These are phyloP conservation scores for Ophiocordyceps camponoti-saundersi DNA, from an alignment of 2,329 filamentous ascomycete genomes.

Conservation along the genomic window DNA sequence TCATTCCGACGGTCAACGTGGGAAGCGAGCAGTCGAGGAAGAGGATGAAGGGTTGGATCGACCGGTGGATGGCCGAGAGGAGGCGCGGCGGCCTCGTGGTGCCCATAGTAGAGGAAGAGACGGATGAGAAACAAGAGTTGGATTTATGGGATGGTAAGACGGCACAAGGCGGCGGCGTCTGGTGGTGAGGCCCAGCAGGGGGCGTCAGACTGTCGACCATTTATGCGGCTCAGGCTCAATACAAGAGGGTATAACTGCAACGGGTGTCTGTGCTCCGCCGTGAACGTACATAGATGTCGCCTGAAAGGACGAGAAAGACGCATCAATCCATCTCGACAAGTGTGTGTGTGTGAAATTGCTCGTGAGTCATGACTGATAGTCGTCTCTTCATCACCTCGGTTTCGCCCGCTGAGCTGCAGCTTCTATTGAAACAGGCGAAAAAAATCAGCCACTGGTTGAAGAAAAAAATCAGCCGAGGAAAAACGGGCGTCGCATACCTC, in stretches of 20 bases:
- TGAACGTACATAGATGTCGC: background rate
- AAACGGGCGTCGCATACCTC: conserved; percentile 37
- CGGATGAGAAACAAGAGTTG: conserved; percentile 11
- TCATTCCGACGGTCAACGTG: conserved; percentile 86
- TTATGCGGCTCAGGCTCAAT: background rate
- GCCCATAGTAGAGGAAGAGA: conserved; percentile 22
- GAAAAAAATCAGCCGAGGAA: background rate
- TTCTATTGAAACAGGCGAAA: conserved; percentile 19
- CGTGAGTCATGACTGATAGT: background rate
- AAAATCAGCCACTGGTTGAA: background rate
- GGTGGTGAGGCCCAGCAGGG: conserved; percentile 14
- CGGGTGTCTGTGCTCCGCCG: background rate
- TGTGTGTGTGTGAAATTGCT: too few species aligned
- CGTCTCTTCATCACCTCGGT: conserved; percentile 24
- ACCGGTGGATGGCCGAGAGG: conserved; percentile 43
- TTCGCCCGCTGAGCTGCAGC: conserved; percentile 40
- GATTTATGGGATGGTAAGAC: conserved; percentile 22
- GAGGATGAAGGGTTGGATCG: conserved; percentile 48
- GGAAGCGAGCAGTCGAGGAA: conserved; percentile 38
- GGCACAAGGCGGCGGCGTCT: conserved; percentile 19
- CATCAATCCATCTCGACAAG: too few species aligned
- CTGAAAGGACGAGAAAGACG: too few species aligned
- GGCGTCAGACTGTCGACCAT: too few species aligned
- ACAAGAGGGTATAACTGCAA: background rate
- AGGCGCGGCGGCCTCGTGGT: conserved; percentile 34